These are phyloP conservation scores for Colletotrichum simmondsii DNA, from an alignment of 2,329 filamentous ascomycete genomes.

Conservation along the genomic window DNA sequence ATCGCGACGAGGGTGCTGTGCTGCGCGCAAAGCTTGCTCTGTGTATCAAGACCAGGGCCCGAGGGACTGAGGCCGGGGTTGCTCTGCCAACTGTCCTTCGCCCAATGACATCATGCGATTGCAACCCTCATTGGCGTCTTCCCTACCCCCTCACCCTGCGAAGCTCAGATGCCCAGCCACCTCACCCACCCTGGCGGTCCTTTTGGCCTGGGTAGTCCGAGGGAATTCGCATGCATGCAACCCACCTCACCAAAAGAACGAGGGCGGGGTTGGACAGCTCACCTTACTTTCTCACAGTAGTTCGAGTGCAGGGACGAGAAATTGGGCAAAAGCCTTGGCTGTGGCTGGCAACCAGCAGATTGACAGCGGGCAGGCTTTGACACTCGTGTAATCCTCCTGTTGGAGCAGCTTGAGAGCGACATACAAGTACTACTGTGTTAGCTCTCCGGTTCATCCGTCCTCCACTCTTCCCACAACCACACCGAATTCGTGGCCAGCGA, in stretches of 20 bases:
- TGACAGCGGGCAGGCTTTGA: neutral
- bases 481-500: neutral
- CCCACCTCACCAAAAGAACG: constrained; percentile 12
- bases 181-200: constrained; percentile 10
- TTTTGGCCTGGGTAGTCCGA: neutral
- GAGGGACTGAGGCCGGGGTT: constrained; percentile 14
- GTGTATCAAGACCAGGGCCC: neutral
- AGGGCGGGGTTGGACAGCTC: constrained; percentile 11
- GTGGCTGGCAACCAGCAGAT: neutral
- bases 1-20: neutral
- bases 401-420: neutral
- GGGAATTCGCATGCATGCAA: constrained; percentile 12
- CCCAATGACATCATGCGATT: constrained; percentile 32
- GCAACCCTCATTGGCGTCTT: neutral
- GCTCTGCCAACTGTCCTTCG: constrained; percentile 26
- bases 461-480: neutral
- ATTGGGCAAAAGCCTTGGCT: neutral
- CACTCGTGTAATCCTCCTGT: neutral
- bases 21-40: neutral
- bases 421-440: neutral
- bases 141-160: neutral
- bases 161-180: constrained; percentile 27
- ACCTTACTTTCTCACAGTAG: neutral
- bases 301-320: constrained; percentile 15
- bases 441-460: neutral